These are phyloP conservation scores for Didymella glomerata DNA, from an alignment of 2,329 filamentous ascomycete genomes.

Conservation along the genomic window DNA sequence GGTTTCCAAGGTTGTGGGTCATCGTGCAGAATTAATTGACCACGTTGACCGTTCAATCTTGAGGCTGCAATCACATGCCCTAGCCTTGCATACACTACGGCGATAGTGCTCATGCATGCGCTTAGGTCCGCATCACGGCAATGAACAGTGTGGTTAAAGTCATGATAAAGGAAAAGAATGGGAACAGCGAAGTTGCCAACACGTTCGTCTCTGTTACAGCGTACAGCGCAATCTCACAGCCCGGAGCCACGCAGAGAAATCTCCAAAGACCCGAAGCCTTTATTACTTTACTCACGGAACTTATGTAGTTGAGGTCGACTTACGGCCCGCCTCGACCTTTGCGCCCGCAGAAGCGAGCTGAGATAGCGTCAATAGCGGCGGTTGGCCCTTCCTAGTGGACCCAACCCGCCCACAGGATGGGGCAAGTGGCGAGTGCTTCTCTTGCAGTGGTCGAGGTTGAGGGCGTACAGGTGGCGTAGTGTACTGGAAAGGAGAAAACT, in stretches of 20 bases:
- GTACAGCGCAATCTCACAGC: no score
- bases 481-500: conserved; percentile 4
- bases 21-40: conserved; percentile 4
- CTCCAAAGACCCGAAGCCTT: no score
- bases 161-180: background rate
- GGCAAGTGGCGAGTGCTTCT: background rate
- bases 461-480: background rate
- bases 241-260: no score
- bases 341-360: background rate
- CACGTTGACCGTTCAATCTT: background rate
- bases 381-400: background rate
- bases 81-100: background rate
- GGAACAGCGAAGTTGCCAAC: background rate
- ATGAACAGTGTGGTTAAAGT: background rate
- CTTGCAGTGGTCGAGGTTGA: background rate
- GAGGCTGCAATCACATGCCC: conserved; percentile 5
- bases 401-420: background rate
- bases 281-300: no score
- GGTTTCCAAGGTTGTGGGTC: conserved; percentile 4
- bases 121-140: background rate
- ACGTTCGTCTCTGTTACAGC: no score
- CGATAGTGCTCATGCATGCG: background rate
- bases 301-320: background rate
- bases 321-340: background rate
- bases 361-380: background rate